Base-by-base conservation (phyloP, 2,329 filamentous ascomycete species). In the Epichloe sylvatica region DNA sequence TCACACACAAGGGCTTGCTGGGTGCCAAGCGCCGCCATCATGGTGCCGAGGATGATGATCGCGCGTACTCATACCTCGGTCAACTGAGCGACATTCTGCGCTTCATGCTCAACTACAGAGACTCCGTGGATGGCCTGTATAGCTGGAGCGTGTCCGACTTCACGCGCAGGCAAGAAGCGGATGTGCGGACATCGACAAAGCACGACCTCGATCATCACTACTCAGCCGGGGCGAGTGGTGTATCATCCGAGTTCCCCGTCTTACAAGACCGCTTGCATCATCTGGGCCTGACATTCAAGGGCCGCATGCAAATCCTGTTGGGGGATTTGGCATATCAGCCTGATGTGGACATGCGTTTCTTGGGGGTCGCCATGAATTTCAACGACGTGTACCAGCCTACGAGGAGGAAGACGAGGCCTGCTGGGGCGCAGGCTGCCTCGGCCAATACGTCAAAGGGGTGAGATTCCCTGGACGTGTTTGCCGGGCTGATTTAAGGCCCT, bases 301-400 rank as follows among this genome's bases (percentile, higher is more conserved):
- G 77, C 1, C 78, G 85, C 30, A 76, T 97, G 45, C 88, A 88
- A 63, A 73, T 90, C 39, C 70, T 98, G 49, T 72, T 98, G 3
- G 89, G 89, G 13, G 94, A 98, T 64, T 67, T 98, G 54, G 85
- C 88, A 8, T 91, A 94, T 67, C 91, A 97, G 67, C 84, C 89
- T 1, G 92, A 98, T 64, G 83, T 90, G 47, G 92, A 98, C 65
- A 87, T 98, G 81, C 77, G 91, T 49, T 97, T 97, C 72, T 70
- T 98, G 56, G 92, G 88, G 38, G 89, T 97, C 44, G 86, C 92
- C 39, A 97, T 98, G 88, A 98, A 97, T 68, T 98, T 97, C 68
- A 98, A 98, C 67, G 91, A 97, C 64, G 86, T 94, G 25, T 97
- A 97, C 66, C 79, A 86, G 66, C 86, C 87, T 13, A 78, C 82